Conservation (phyloP, 495 filamentous ascomycete genomes). For the Bryoglossum gracile region DNA sequence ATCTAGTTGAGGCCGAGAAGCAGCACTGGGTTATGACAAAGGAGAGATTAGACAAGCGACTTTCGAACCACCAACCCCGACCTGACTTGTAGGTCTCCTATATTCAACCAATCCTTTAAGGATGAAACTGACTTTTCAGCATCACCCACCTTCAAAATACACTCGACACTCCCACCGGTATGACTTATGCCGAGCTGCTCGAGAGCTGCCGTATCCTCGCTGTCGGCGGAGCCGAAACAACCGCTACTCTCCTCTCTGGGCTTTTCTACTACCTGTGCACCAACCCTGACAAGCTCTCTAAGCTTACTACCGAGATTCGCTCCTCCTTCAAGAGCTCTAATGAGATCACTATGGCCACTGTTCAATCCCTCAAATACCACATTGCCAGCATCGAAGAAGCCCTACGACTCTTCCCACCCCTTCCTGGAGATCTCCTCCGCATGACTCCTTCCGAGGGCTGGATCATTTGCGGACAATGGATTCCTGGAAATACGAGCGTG, state of each 20-base stretch:
- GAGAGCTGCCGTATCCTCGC: conserved; percentile 17
- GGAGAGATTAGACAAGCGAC: background rate
- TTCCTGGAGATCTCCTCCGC: conserved; percentile 50
- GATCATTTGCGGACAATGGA: conserved; percentile 39
- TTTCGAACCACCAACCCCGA: background rate
- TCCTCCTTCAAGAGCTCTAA: conserved; percentile 37
- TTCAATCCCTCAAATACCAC: conserved; percentile 39
- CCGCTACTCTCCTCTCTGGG: conserved; percentile 48
- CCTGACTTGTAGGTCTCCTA: conserved; percentile 9
- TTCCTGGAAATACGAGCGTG: conserved; percentile 36
- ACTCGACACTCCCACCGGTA: background rate
- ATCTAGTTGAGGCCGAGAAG: background rate
- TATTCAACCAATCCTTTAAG: background rate
- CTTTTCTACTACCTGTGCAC: conserved; percentile 45
- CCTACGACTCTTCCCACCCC: conserved; percentile 60
- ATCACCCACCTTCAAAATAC: background rate
- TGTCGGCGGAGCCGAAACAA: conserved; percentile 53
- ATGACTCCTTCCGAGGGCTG: conserved; percentile 51
- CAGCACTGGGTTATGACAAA: background rate
- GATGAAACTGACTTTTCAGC: background rate
- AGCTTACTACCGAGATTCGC: conserved; percentile 43
- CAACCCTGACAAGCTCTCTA: conserved; percentile 26
- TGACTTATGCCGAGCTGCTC: conserved; percentile 13
- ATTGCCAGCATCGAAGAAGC: conserved; percentile 59
- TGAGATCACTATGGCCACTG: conserved; percentile 45